Evolutionary conservation across 345 rosid species (phyloP), one percentile per base, ranked within the genome.

Genomic region (Psidium guajava): DNA sequence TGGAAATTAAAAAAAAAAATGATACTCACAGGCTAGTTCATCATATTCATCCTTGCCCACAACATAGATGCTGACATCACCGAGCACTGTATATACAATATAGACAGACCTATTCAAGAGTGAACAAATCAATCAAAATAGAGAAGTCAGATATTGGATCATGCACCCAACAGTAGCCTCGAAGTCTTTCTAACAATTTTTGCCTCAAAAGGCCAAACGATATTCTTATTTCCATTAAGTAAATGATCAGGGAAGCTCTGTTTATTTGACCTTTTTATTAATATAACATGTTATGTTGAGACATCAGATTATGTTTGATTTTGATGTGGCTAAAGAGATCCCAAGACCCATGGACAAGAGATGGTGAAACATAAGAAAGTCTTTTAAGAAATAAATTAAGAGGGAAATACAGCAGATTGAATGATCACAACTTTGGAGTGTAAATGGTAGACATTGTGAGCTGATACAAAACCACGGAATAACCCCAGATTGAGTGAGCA

Each of bases 31-130:
- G 69, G 98, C 99, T 90, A 97, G 99, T 88, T 96, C 99, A 91
- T 98, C 99, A 83, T 98, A 98, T 85, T 93, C 97, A 88, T 98
- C 99, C 92, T 98, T 98, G 86, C 99, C 99, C 87, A 94, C 98
- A 86, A 91, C 92, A 89, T 87, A 96, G 87, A 98, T 89, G 92
- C 96, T 94, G 90, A 96, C 98, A 91, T 96, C 99, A 52, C 98
- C 98, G 53, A 98, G 96, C 90, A 98, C 94, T 0, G 95, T 95
- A 87, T 97, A 96, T 51, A 96, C 99, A 5, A 97, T 96, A 85
- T 96, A 97, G 64, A 96, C 99, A 11, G 99, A 97, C 93, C 98
- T 94, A 93, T 83, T 64, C 88, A 88, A 42, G 81, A 54, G 16
- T 50, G 5, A 84, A 85, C 85, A 73, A 51, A 75, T n/a, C 16